Evolutionary conservation across 768 basidiomycete species (phyloP).

Genomic region (Russula vinacea): DNA sequence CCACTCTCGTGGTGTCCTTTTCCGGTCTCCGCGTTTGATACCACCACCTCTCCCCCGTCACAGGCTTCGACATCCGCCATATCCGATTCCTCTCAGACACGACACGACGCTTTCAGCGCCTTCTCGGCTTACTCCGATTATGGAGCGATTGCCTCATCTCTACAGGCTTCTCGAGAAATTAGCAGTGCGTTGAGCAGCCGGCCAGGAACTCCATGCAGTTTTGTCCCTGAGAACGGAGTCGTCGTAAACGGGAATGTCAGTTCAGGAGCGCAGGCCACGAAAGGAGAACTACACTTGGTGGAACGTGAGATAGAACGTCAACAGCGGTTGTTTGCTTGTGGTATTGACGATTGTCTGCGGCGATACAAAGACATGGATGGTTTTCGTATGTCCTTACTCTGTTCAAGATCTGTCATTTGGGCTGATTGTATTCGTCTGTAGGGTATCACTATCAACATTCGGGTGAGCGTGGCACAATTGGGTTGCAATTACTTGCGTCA

Average conservation of each 20-base stretch:
- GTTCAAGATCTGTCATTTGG: constrained; percentile 8
- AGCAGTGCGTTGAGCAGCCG: constrained; percentile 14
- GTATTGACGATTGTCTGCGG: constrained; percentile 79
- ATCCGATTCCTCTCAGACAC: constrained; percentile 38
- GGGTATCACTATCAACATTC: constrained; percentile 94
- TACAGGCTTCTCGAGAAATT: constrained; percentile 49
- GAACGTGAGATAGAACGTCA: constrained; percentile 82
- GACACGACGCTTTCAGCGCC: constrained; percentile 60
- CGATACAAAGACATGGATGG: constrained; percentile 99
- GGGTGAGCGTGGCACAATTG: too few relatives aligned
- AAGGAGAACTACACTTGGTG: constrained; percentile 64
- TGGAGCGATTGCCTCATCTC: constrained; percentile 42
- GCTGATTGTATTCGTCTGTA: constrained; percentile 26
- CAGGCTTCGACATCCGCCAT: constrained; percentile 39
- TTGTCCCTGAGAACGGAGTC: constrained; percentile 50
- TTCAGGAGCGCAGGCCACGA: constrained; percentile 40
- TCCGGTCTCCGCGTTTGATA: constrained; percentile 51
- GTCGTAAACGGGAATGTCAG: constrained; percentile 38
- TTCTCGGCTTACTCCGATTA: constrained; percentile 67
- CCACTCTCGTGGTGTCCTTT: constrained; percentile 33
- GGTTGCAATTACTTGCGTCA: too few relatives aligned
- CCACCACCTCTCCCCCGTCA: constrained; percentile 51
- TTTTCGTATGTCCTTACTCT: constrained; percentile 44
- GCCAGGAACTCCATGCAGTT: constrained; percentile 41
- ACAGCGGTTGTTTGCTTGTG: constrained; percentile 82